A percentile compares a stretch with the other conserved stretches of the same genome.
Evolutionary conservation across 2,329 filamentous ascomycete species (phyloP).

Genomic region (Penicillium occitanis): DNA sequence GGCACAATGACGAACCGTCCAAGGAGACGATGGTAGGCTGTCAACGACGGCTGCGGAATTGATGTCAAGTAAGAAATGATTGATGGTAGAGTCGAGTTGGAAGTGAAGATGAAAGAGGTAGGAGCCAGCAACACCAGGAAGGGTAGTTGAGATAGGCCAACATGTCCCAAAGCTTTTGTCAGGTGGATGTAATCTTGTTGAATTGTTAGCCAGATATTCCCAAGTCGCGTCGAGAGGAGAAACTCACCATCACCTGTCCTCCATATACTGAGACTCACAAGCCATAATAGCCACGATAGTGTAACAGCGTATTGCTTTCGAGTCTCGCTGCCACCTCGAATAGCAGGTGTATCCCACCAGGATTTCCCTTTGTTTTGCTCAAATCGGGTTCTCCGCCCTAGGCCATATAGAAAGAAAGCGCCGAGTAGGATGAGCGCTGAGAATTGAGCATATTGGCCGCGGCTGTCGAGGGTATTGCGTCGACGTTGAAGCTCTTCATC

Average conservation of each 20-base stretch:
- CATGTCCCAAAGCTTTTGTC: conserved; percentile 61
- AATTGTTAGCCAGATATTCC: background rate
- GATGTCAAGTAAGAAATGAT: conserved; percentile 55
- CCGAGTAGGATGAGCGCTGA: conserved; percentile 49
- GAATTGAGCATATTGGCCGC: conserved; percentile 57
- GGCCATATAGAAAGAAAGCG: conserved; percentile 26
- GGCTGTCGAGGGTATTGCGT: conserved; percentile 54
- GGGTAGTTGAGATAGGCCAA: conserved; percentile 60
- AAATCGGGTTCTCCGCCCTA: background rate
- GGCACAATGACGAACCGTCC: conserved; percentile 54
- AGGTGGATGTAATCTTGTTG: conserved; percentile 62
- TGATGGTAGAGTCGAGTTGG: conserved; percentile 49
- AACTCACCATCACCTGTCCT: conserved; percentile 55
- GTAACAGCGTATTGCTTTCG: conserved; percentile 53
- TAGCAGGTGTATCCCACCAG: conserved; percentile 49
- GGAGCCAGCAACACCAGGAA: conserved; percentile 58
- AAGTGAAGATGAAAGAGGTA: conserved; percentile 39
- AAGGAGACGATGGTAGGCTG: conserved; percentile 58
- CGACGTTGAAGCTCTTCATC: conserved; percentile 52
- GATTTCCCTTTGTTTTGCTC: conserved; percentile 17
- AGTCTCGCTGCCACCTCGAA: conserved; percentile 48
- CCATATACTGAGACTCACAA: conserved; percentile 51
- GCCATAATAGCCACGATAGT: conserved; percentile 53
- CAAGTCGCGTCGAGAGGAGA: background rate
- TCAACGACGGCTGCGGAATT: conserved; percentile 57